These are phyloP conservation scores for Extremus antarcticus DNA, from an alignment of 495 filamentous ascomycete genomes.

Conservation along the genomic window DNA sequence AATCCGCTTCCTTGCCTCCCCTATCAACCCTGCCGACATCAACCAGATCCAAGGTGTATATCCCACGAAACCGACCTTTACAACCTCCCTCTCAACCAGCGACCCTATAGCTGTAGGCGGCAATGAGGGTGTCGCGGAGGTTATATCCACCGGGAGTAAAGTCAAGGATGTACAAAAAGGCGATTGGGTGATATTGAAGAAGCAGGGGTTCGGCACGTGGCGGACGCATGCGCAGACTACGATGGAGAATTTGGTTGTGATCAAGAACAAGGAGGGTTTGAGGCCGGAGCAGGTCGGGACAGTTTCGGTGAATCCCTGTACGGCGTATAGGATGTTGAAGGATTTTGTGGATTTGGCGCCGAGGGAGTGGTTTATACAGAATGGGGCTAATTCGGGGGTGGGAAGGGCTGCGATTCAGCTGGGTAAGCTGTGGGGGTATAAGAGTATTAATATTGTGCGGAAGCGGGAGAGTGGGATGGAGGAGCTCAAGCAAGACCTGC, in stretches of 20 bases:
- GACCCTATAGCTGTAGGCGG: slow-evolving; percentile 65
- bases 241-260: slow-evolving; percentile 49
- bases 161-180: slow-evolving; percentile 51
- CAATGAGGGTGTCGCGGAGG: slow-evolving; percentile 88
- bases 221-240: slow-evolving; percentile 68
- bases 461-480: slow-evolving; percentile 54
- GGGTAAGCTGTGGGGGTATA: slow-evolving; percentile 68
- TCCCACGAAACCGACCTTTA: slow-evolving; percentile 68
- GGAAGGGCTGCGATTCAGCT: slow-evolving; percentile 83
- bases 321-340: slow-evolving; percentile 82
- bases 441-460: slow-evolving; percentile 77
- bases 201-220: slow-evolving; percentile 79
- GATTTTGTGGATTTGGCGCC: slow-evolving; percentile 62
- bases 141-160: slow-evolving; percentile 51
- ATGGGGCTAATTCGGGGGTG: slow-evolving; percentile 89
- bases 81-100: slow-evolving; percentile 58
- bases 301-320: slow-evolving; percentile 82
- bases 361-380: slow-evolving; percentile 88
- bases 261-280: slow-evolving; percentile 58
- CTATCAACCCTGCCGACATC: slow-evolving; percentile 94
- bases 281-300: slow-evolving; percentile 68
- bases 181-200: slow-evolving; percentile 85
- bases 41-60: slow-evolving; percentile 98
- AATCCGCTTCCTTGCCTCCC: slow-evolving; percentile 69
- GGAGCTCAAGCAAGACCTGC: slow-evolving; percentile 58